Evolutionary conservation across 305 asterid species (phyloP), one percentile per base, ranked within the genome.

Genomic region (Lippia alba): DNA sequence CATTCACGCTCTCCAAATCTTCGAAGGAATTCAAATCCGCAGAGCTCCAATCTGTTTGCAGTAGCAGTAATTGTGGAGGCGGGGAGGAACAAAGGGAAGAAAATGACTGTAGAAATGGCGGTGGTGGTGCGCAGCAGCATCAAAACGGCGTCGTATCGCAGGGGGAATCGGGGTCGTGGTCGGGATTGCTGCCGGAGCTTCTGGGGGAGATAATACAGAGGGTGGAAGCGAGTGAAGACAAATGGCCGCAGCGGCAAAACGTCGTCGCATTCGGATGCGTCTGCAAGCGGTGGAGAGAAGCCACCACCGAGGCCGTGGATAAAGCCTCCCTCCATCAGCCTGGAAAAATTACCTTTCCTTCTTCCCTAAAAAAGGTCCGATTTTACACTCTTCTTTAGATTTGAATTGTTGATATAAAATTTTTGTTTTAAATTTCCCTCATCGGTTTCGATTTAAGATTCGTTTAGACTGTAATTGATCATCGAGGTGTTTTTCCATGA

Each of bases 221-320:
- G 55, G 96, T 94, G 65, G 99, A 94, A 65, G 86, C 86, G 44
- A 78, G 81, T 56, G 97, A 83, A 65, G 94, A 87, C 17, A 65
- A 73, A 54, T 94, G 99, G 97, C 99, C 99, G 59, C 86, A 79
- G 68, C 91, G 99, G 16, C 88, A 71, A 75, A 85, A 80, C 85
- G 96, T 94, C 73, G 99, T 94, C 81, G 87, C 84, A 0, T 89
- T 88, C 69, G 99, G 91, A 56, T 88, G 99, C 79, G 97, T 94
- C 61, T 94, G 99, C 77, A 85, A 85, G 86, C 86, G 84, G 55
- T 94, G 99, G 99, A 88, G 99, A 61, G 91, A 80, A 57, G 91
- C 88, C 50, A 88, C 99, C 11, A 78, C 73, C 19, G 96, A 91
- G 34, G 86, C 86, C 45, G 97, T 94, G 67, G 84, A 86, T 48